Conservation (phyloP, 495 filamentous ascomycete species). For the Lindgomyces ingoldianus region DNA sequence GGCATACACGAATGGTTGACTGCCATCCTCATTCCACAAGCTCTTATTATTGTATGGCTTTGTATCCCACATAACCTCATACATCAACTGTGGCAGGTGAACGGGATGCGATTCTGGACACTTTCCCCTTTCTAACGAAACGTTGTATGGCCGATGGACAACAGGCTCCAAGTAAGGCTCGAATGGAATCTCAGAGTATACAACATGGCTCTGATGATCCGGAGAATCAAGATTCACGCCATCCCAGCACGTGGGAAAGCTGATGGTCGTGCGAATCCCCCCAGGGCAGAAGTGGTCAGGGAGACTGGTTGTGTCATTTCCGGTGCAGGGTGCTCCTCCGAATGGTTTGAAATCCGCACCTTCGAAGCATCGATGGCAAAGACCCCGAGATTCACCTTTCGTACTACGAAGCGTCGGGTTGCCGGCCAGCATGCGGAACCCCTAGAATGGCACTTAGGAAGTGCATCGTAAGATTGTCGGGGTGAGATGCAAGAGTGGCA, state of each 20-base stretch:
- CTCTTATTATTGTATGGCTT: conserved; percentile 45
- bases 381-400: conserved; percentile 18
- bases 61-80: conserved; percentile 55
- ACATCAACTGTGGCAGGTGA: conserved; percentile 53
- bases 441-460: not conserved
- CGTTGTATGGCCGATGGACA: conserved; percentile 11
- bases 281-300: conserved; percentile 47
- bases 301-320: conserved; percentile 49
- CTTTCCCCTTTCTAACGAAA: conserved; percentile 38
- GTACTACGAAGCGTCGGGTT: conserved; percentile 25
- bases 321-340: conserved; percentile 55
- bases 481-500: not conserved
- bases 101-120: conserved; percentile 54
- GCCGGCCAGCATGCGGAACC: conserved; percentile 35
- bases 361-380: conserved; percentile 54
- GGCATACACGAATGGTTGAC: conserved; percentile 51
- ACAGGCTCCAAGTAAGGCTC: conserved; percentile 29
- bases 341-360: conserved; percentile 44
- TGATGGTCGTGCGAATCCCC: conserved; percentile 52
- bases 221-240: conserved; percentile 56
- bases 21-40: conserved; percentile 47
- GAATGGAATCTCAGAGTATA: conserved; percentile 46
- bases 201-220: conserved; percentile 53
- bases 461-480: not conserved
- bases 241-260: conserved; percentile 57